Conservation (phyloP, 805 yeast genomes). For the Metschnikowia kunwiensis region DNA sequence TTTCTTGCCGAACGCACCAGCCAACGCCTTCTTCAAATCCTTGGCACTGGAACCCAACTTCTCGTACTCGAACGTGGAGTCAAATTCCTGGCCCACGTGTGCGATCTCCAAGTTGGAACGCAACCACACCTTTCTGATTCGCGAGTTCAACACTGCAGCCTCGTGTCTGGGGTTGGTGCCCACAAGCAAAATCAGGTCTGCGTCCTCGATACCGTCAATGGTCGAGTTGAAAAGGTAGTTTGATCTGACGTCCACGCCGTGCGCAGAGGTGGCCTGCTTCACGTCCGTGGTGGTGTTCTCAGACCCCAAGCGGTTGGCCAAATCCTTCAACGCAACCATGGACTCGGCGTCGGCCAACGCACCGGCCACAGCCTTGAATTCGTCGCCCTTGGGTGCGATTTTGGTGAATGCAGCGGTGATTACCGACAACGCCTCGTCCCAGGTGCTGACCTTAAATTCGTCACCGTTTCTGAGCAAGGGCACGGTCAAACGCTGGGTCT, state of each 20-base stretch:
- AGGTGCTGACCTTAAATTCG: slow-evolving; percentile 68
- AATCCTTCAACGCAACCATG: slow-evolving; percentile 76
- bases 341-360: slow-evolving; percentile 81
- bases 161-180: slow-evolving; percentile 90
- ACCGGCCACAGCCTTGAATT: slow-evolving; percentile 79
- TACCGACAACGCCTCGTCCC: slow-evolving; percentile 80
- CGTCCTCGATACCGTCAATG: slow-evolving; percentile 74
- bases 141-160: slow-evolving; percentile 82
- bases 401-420: slow-evolving; percentile 60
- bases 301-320: slow-evolving; percentile 71
- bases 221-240: slow-evolving; percentile 79
- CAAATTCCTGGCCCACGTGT: slow-evolving; percentile 73
- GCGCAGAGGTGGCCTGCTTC: slow-evolving; percentile 51
- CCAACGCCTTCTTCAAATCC: slow-evolving; percentile 56
- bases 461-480: slow-evolving; percentile 73
- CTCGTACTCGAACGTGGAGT: slow-evolving; percentile 66
- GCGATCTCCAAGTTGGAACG: slow-evolving; percentile 63
- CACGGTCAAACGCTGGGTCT: slow-evolving; percentile 79
- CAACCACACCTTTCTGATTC: slow-evolving; percentile 81
- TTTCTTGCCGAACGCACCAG: slow-evolving; percentile 67
- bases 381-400: slow-evolving; percentile 60
- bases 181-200: slow-evolving; percentile 74
- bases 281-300: slow-evolving; percentile 78
- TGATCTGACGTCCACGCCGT: slow-evolving; percentile 72
- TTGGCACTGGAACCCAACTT: slow-evolving; percentile 60